A percentile compares a stretch with the other conserved stretches of the same genome.
Evolutionary conservation across 805 yeast genomes (phyloP).

Genomic region (Vanderwaltozyma yarrowii): DNA sequence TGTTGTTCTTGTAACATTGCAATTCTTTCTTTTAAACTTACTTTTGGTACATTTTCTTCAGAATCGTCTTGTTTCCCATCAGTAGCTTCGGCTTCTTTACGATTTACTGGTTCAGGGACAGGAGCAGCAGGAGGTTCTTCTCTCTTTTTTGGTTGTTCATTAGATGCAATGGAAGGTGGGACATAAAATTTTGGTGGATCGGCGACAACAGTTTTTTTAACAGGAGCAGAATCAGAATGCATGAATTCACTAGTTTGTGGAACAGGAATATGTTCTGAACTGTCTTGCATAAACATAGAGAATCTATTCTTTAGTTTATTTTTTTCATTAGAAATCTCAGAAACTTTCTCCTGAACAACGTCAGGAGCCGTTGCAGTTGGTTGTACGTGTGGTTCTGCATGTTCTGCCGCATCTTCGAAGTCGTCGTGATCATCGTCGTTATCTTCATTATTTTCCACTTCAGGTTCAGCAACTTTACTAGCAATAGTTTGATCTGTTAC

Average conservation of each 20-base stretch:
- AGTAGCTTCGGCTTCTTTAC: conserved; percentile 11
- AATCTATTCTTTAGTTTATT: conserved; percentile 35
- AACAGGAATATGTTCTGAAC: conserved; percentile 38
- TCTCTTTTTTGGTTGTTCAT: not conserved
- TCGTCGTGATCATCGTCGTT: conserved; percentile 6
- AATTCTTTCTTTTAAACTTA: conserved; percentile 81
- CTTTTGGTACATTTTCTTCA: conserved; percentile 56
- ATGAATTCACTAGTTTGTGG: conserved; percentile 34
- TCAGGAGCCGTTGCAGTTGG: too few species aligned
- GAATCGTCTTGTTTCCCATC: conserved; percentile 24
- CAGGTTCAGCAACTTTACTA: not conserved
- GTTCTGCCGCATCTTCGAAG: not conserved
- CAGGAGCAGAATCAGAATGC: conserved; percentile 20
- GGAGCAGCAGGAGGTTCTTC: conserved; percentile 9
- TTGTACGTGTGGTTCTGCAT: not conserved
- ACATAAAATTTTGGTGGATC: conserved; percentile 52
- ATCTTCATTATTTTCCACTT: conserved; percentile 2
- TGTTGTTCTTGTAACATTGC: conserved; percentile 74
- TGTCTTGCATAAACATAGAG: conserved; percentile 38
- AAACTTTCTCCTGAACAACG: not conserved
- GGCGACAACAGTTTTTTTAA: conserved; percentile 46
- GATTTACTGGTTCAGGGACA: conserved; percentile 16
- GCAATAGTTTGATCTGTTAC: too few species aligned
- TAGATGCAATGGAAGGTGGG: conserved; percentile 20
- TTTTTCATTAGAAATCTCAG: not conserved